Conservation (phyloP, 768 basidiomycete genomes). For the Rhizopogon sp. region DNA sequence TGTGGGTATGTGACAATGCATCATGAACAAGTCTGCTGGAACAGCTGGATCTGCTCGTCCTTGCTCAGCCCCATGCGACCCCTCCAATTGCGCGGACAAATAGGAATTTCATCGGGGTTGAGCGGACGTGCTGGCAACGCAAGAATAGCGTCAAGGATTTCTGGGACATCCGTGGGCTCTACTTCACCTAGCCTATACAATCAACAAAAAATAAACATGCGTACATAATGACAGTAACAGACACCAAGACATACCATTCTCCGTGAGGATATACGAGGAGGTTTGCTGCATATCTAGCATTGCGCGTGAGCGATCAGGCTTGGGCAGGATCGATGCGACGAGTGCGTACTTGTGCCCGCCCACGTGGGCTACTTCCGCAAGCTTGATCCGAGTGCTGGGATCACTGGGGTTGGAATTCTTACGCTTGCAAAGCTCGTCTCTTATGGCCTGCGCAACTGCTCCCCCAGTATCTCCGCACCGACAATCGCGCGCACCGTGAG, state of each 20-base stretch:
- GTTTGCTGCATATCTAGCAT: slow-evolving; percentile 63
- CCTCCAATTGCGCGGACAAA: slow-evolving; percentile 54
- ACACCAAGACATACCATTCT: slow-evolving; percentile 50
- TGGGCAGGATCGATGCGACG: background rate
- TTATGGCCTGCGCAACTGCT: slow-evolving; percentile 48
- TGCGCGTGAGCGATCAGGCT: slow-evolving; percentile 2
- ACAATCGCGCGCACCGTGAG: slow-evolving; percentile 76
- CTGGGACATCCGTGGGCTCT: slow-evolving; percentile 49
- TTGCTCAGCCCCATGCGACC: slow-evolving; percentile 66
- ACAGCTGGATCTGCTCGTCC: slow-evolving; percentile 47
- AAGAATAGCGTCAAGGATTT: slow-evolving; percentile 43
- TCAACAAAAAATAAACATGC: background rate
- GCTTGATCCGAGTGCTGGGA: slow-evolving; percentile 30
- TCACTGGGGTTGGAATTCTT: slow-evolving; percentile 21
- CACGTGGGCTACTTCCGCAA: slow-evolving; percentile 73
- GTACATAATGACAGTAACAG: background rate
- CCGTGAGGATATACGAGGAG: slow-evolving; percentile 64
- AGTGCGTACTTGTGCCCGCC: slow-evolving; percentile 75
- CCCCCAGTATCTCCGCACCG: slow-evolving; percentile 68
- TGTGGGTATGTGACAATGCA: background rate
- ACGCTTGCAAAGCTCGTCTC: slow-evolving; percentile 43
- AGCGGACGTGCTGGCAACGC: slow-evolving; percentile 24
- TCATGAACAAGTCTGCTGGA: slow-evolving; percentile 4
- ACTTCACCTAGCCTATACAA: slow-evolving; percentile 58
- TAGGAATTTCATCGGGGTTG: slow-evolving; percentile 26